phyloP scores from a whole-genome alignment of 495 filamentous ascomycete genomes.

The Daldinia vernicosa region DNA sequence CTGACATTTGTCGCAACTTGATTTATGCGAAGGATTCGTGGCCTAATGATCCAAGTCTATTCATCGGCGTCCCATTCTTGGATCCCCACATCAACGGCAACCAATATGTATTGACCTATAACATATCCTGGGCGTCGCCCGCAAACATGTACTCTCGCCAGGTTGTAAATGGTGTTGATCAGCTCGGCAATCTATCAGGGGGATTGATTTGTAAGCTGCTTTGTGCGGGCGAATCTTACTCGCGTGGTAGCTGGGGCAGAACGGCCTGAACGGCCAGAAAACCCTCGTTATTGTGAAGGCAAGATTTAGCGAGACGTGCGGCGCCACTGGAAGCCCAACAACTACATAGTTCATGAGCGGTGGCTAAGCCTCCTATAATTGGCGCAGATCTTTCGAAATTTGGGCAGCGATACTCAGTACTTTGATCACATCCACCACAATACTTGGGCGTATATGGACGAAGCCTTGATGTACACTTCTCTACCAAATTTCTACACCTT shows the following conservation, averaged over 20 bases:
- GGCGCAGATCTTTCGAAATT: constrained; percentile 50
- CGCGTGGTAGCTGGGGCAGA: constrained; percentile 54
- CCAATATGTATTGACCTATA: constrained; percentile 57
- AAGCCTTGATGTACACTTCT: constrained; percentile 48
- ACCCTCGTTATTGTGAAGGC: constrained; percentile 50
- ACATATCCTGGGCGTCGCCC: constrained; percentile 39
- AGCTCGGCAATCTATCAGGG: constrained; percentile 49
- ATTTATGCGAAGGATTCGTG: constrained; percentile 51
- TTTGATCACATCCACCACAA: constrained; percentile 51
- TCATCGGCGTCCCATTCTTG: constrained; percentile 51
- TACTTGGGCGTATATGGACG: constrained; percentile 51
- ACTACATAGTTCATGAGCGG: constrained; percentile 55
- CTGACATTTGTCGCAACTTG: constrained; percentile 52
- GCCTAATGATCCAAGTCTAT: constrained; percentile 46
- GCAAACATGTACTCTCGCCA: constrained; percentile 47
- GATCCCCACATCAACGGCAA: constrained; percentile 55
- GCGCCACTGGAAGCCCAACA: constrained; percentile 49
- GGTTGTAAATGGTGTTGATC: constrained; percentile 47
- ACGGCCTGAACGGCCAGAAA: constrained; percentile 52
- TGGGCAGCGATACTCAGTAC: constrained; percentile 49
- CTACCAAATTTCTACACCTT: constrained; percentile 51
- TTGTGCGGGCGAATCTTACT: constrained; percentile 56
- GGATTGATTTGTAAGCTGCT: constrained; percentile 54
- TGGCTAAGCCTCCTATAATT: constrained; percentile 51
- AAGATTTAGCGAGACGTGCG: constrained; percentile 50